Evolutionary conservation across 75 land plant species (phyloP), one percentile per base, ranked within the genome.

Genomic region (Chamaecyparis obtusa): DNA sequence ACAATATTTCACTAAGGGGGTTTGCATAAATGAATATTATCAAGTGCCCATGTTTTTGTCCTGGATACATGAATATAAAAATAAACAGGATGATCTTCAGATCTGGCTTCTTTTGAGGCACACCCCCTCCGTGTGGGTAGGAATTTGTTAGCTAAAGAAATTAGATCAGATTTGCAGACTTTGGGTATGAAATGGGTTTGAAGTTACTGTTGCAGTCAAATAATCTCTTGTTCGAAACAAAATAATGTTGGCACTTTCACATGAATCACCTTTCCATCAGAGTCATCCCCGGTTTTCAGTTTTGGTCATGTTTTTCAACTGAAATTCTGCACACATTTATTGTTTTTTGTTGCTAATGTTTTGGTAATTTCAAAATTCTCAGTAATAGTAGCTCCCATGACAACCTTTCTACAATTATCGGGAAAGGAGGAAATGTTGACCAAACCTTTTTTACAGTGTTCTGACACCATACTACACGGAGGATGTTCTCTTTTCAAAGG

Each of bases 391-490:
- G 60, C 57, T 86, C 35, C 37, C 41, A 44, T 85, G 56, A 44
- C 74, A 83, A 9, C 15, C 5, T 54, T 32, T 9, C 49, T 9
- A 4, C 3, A 32, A 24, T 84, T 84, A 83, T 60, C 69, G 2
- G 4, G 33, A 19, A 27, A 41, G 49, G 2, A 44, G 48, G 32
- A 81, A 81, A 81, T 83, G 8, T 41, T 37, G 37, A 87, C 48
- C 30, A 11, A 41, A 17, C 37, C 30, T 64, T 60, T 49, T 32
- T 74, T 92, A 83, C 92, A 98, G 99, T 90, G 97, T 98, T 78
- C 91, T 98, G 84, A 97, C 99, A 41, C 99, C 99, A 41, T 98
- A 98, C 86, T 97, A 92, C 86, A 93, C 87, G 39, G 99, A 98
- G 88, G 96, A 98, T 16, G 95, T 97, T 71, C 90, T 97, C 30